Base-by-base conservation (phyloP, 2,329 filamentous ascomycete genomes). In the Trichoderma sp. region DNA sequence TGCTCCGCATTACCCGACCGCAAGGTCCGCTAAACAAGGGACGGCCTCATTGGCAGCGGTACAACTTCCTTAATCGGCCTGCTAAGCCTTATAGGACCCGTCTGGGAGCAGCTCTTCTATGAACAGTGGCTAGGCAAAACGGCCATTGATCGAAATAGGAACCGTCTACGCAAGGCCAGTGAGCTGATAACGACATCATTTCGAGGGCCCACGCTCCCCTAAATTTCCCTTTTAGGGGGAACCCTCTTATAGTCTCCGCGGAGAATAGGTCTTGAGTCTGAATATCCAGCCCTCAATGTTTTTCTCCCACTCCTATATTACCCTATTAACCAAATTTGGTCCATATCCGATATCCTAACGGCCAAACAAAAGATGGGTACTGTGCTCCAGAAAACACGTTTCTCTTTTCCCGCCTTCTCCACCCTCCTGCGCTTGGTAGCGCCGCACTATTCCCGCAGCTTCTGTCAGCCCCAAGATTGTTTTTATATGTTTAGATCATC, bases 51-150 rank as follows among this genome's bases (percentile, higher is more conserved):
- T 35, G 63, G 57, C n/a, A 40, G 63, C 47, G 58, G 37, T 27
- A 29, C 37, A 27, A 49, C 19, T 24, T 27, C 27, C 40, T 14
- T 35, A 24, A 66, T 35, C 24, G 33, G 53, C n/a, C 53, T 58
- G 53, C 53, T 66, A 66, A 66, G 63, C 63, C 63, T 66, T 66
- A 66, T 55, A 58, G 37, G 53, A 21, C 29, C 24, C 19, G n/a
- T 58, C 56, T 40, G 21, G 56, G 33, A 24, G 35, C 56, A 19
- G 33, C 56, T 49, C 47, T 29, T 55, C 47, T 33, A 27, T 55
- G 29, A 31, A 21, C 52, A 47, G 21, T 19, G 53, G 53, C 47
- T 58, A 57, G 53, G 37, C 63, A 14, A 47, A 24, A 24, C 33
- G 24, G 62, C 24, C 52, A 35, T 66, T 66, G 31, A 40, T 58